phyloP scores from a whole-genome alignment of 2,329 filamentous ascomycete species.

The Tolypocladium inflatum region DNA sequence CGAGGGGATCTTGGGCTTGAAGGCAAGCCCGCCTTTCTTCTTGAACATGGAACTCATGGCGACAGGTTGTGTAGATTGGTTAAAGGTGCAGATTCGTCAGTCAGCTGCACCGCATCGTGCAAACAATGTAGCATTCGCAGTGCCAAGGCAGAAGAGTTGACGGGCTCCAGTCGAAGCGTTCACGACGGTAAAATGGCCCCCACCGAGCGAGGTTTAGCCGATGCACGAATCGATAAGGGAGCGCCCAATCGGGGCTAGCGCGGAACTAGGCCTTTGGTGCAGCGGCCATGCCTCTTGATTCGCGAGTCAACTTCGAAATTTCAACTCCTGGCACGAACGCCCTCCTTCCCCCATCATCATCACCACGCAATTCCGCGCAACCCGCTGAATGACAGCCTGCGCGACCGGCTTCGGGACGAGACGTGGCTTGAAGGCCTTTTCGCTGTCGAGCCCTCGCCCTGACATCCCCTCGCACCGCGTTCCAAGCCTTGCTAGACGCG shows the following conservation, averaged over 20 bases:
- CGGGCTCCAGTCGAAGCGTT: background rate
- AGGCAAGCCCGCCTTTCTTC: slow-evolving; percentile 51
- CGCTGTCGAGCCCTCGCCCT: slow-evolving; percentile 17
- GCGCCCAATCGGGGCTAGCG: slow-evolving; percentile 19
- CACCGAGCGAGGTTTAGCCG: slow-evolving; percentile 23
- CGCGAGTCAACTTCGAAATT: slow-evolving; percentile 35
- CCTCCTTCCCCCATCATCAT: slow-evolving; percentile 17
- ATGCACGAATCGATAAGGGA: slow-evolving; percentile 21
- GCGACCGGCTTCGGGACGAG: slow-evolving; percentile 20
- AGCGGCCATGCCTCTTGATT: slow-evolving; percentile 25
- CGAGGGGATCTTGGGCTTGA: slow-evolving; percentile 60
- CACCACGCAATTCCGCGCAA: slow-evolving; percentile 19
- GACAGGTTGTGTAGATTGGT: background rate
- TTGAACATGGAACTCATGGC: slow-evolving; percentile 59
- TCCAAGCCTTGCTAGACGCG: slow-evolving; percentile 23
- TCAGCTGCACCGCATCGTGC: slow-evolving; percentile 15
- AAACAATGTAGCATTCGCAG: background rate
- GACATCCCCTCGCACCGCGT: slow-evolving; percentile 27
- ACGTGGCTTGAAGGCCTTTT: slow-evolving; percentile 22
- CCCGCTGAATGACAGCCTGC: slow-evolving; percentile 25
- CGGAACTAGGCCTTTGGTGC: slow-evolving; percentile 25
- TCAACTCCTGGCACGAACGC: slow-evolving; percentile 28
- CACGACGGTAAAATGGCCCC: background rate
- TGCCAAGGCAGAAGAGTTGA: background rate
- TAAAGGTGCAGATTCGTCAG: background rate